phyloP scores from a whole-genome alignment of 2,329 filamentous ascomycete genomes.

The Fusarium mexicanum region DNA sequence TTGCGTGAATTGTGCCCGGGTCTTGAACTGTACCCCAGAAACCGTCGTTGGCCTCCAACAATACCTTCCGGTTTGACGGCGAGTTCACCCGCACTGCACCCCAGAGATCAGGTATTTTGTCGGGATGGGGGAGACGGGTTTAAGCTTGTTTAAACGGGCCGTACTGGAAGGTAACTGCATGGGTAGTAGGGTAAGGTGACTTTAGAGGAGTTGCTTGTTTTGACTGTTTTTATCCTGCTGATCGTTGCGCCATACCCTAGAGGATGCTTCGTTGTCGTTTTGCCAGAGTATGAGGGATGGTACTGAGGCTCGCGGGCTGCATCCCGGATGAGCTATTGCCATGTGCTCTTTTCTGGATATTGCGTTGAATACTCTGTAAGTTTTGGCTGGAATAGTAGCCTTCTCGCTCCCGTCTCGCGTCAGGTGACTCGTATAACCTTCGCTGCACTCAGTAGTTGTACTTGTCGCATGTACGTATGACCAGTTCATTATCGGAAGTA shows the following conservation, averaged over 20 bases:
- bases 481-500: neutral
- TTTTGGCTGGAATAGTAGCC: too few species aligned
- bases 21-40: slow-evolving; percentile 4
- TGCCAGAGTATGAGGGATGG: neutral
- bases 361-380: neutral
- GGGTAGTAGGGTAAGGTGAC: neutral
- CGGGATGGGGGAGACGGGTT: neutral
- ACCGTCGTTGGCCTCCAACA: neutral
- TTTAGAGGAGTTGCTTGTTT: neutral
- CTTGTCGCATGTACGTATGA: too few species aligned
- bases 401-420: too few species aligned
- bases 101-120: slow-evolving; percentile 1
- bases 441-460: too few species aligned
- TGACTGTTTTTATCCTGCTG: neutral
- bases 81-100: slow-evolving; percentile 19
- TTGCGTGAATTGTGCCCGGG: neutral
- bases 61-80: neutral
- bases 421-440: too few species aligned
- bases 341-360: neutral
- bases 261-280: neutral
- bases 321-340: too few species aligned
- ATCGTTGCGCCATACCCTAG: neutral
- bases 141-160: slow-evolving; percentile 23
- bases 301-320: neutral
- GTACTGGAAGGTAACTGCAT: neutral